Evolutionary conservation across 306 rosid species (phyloP), one percentile per base, ranked within the genome.

Genomic region (Citrullus colocynthis): DNA sequence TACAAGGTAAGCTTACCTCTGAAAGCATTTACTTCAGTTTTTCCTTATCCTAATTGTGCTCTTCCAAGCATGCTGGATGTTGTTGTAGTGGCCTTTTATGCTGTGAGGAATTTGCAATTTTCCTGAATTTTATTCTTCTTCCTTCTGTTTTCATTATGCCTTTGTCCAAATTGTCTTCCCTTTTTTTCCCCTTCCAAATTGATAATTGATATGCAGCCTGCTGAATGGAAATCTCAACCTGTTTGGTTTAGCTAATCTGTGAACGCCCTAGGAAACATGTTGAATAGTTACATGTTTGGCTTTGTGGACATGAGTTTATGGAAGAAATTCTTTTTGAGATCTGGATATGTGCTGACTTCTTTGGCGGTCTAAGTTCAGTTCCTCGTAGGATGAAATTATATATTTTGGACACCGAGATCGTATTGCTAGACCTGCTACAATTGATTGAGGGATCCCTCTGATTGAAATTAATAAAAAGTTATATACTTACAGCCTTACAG

Each of bases 1-100:
- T 96, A 96, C 87, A 96, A 88, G 98, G 98, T 95, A 90, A 80
- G 54, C 45, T 63, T 44, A 65, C 41, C 74, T n/a, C 61, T 73
- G 57, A 76, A 75, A 55, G 20, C 76, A 20, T 59, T 41, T 37
- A 13, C 39, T 36, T 76, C 41, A 24, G 58, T 76, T 39, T 76
- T 39, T 55, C 18, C 28, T 34, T 34, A 20, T 56, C 79, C 54
- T 41, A 13, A 59, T 59, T 30, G 45, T 9, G 14, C 14, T 49
- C 21, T 32, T 52, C 20, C 2, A 6, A 72, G 76, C 42, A 49
- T 48, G 20, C 14, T 72, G 58, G 76, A 72, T 44, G 32, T 11
- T 70, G 8, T 67, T 67, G 39, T 24, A 10, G 20, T 13, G 10
- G 39, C 75, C 57, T 70, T 70, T 44, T 63, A 6, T 17, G 11